Evolutionary conservation across 164 flowering plant genomes (phyloP).

Genomic region (grape (Vitis vinifera)): DNA sequence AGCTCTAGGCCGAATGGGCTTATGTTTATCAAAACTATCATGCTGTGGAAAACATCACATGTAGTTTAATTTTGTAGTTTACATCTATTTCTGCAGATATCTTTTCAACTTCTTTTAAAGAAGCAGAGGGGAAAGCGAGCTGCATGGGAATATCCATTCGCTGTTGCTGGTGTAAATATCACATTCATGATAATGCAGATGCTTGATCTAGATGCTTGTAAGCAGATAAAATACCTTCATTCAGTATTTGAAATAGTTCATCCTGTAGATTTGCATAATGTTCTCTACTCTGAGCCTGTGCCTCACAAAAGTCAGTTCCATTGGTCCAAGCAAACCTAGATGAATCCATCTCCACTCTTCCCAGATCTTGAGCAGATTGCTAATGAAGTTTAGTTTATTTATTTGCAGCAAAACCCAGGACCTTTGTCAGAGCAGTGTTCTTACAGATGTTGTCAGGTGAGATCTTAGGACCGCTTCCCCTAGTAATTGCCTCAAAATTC

Average conservation of each 20-base stretch:
- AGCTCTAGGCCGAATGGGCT: too few relatives aligned
- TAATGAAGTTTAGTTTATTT: conserved; percentile 7
- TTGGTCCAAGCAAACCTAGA: too few relatives aligned
- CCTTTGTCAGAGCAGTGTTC: conserved; percentile 65
- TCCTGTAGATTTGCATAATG: neutral
- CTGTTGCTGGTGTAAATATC: conserved; percentile 91
- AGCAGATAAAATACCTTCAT: conserved; percentile 8
- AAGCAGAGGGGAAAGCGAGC: conserved; percentile 81
- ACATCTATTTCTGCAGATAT: conserved; percentile 42
- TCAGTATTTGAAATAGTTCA: neutral
- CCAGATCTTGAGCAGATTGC: conserved; percentile 1
- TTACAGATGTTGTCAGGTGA: conserved; percentile 81
- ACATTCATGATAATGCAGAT: conserved; percentile 95
- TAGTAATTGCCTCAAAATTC: too few relatives aligned
- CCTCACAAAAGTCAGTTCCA: too few relatives aligned
- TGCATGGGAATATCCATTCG: conserved; percentile 93
- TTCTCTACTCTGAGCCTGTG: too few relatives aligned
- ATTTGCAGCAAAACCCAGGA: conserved; percentile 71
- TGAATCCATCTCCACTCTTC: too few relatives aligned
- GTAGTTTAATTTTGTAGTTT: neutral
- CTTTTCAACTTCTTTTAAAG: conserved; percentile 66
- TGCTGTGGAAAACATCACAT: too few relatives aligned
- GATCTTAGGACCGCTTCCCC: neutral
- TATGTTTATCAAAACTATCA: too few relatives aligned
- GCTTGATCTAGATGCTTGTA: conserved; percentile 83